These are phyloP conservation scores for Brettanomyces sp. DNA, from an alignment of 805 yeast species.

Conservation along the genomic window DNA sequence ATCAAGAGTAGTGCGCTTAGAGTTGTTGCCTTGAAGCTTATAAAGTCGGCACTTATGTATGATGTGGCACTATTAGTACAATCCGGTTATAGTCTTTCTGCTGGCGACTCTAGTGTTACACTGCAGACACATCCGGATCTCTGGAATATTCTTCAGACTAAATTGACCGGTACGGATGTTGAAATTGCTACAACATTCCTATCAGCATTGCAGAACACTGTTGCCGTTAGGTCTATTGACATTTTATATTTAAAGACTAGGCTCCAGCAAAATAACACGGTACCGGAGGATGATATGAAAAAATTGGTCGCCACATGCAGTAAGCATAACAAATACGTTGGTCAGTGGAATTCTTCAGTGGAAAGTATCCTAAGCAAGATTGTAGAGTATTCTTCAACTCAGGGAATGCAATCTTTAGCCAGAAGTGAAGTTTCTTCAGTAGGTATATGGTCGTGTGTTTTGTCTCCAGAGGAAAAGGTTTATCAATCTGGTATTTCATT, in stretches of 20 bases:
- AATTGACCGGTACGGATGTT: constrained; percentile 12
- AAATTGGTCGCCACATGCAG: constrained; percentile 16
- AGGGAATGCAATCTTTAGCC: constrained; percentile 26
- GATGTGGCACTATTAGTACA: constrained; percentile 19
- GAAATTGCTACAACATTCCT: constrained; percentile 11
- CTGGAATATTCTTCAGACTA: constrained; percentile 17
- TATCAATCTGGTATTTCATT: constrained; percentile 66
- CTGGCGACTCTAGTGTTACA: constrained; percentile 10
- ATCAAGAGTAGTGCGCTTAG: constrained; percentile 5
- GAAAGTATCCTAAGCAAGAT: constrained; percentile 17
- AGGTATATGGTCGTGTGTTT: constrained; percentile 70
- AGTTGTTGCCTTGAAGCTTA: constrained; percentile 12
- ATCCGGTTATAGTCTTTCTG: constrained; percentile 11
- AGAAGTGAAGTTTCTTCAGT: constrained; percentile 33
- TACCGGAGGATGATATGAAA: constrained; percentile 11
- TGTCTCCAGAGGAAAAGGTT: constrained; percentile 48
- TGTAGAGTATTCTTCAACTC: constrained; percentile 14
- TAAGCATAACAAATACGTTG: constrained; percentile 19
- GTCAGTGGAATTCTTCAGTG: constrained; percentile 10
- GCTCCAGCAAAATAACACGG: constrained; percentile 1
- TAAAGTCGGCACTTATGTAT: constrained; percentile 12
- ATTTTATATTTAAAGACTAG: constrained; percentile 7
- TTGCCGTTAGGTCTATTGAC: constrained; percentile 15
- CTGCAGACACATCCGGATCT: constrained; percentile 15
- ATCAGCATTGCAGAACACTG: constrained; percentile 9